Conservation (phyloP, 2,329 filamentous ascomycete species). For the Atkinsonella hypoxylon region DNA sequence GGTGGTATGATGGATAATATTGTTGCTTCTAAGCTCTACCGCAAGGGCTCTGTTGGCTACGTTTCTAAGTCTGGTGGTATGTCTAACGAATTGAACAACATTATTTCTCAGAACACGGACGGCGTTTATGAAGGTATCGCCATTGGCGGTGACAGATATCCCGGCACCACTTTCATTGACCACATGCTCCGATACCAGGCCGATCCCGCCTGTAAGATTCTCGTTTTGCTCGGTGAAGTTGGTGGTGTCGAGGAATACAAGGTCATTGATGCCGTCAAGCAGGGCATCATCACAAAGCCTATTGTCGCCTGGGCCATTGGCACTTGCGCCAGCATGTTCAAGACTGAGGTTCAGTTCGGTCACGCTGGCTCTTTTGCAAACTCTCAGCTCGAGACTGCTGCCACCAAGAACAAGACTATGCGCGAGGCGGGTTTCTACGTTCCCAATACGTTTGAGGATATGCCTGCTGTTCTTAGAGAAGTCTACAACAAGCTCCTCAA, state of each 20-base stretch:
- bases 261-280: constrained; percentile 95
- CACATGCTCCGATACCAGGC: constrained; percentile 93
- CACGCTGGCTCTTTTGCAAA: constrained; percentile 98
- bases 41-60: constrained; percentile 95
- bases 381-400: constrained; percentile 96
- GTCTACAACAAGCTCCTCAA: constrained; percentile 86
- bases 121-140: constrained; percentile 98
- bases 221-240: constrained; percentile 91
- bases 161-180: constrained; percentile 98
- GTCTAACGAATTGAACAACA: constrained; percentile 99
- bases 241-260: constrained; percentile 99
- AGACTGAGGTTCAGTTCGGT: constrained; percentile 99
- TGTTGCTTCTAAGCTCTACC: constrained; percentile 98
- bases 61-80: constrained; percentile 99
- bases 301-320: constrained; percentile 99
- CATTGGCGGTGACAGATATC: constrained; percentile 98
- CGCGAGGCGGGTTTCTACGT: constrained; percentile 88
- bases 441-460: constrained; percentile 92
- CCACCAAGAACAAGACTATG: constrained; percentile 96
- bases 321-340: constrained; percentile 99
- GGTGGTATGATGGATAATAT: constrained; percentile 99
- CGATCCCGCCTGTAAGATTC: constrained; percentile 95
- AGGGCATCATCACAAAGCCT: constrained; percentile 90
- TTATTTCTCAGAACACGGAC: constrained; percentile 89
- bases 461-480: constrained; percentile 61